These are phyloP conservation scores for Backusella mclennaniae DNA, from an alignment of 192 early-diverging fungal species.

Conservation along the genomic window DNA sequence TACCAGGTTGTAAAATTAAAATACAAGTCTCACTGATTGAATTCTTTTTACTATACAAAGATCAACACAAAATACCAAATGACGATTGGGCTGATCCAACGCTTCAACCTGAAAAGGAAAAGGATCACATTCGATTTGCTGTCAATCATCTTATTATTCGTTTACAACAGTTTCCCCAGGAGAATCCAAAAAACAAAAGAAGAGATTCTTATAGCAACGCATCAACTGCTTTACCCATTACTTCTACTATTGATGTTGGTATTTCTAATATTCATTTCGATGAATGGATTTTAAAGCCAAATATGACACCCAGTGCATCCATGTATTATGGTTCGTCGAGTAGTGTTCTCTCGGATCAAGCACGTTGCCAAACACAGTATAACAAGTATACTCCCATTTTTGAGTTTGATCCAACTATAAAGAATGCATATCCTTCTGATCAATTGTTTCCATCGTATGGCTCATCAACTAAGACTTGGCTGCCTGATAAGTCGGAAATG, in stretches of 20 bases:
- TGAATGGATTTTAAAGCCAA: conserved; percentile 14
- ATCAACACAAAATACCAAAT: conserved; percentile 22
- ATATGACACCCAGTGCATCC: neutral
- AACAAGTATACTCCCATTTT: conserved; percentile 5
- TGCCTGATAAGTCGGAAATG: neutral
- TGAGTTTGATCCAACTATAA: conserved; percentile 5
- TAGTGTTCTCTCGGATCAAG: neutral
- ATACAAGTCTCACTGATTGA: conserved; percentile 35
- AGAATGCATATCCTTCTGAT: neutral
- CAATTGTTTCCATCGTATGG: conserved; percentile 2
- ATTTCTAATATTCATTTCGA: conserved; percentile 3
- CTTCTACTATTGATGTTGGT: neutral
- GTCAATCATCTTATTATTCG: conserved; percentile 35
- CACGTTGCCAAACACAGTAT: neutral
- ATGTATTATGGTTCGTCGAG: neutral
- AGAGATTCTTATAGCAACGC: neutral
- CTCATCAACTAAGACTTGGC: neutral
- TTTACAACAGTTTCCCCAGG: conserved; percentile 9
- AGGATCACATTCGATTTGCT: conserved; percentile 37
- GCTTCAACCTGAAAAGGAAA: neutral
- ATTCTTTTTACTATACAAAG: conserved; percentile 39
- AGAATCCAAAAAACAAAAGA: neutral
- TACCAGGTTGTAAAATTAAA: conserved; percentile 36
- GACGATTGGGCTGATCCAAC: neutral
- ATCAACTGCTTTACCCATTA: neutral